Percentiles rank a stretch among this genome's conserved stretches.
Conservation (phyloP, 768 basidiomycete genomes). For the Pholiota conissans region DNA sequence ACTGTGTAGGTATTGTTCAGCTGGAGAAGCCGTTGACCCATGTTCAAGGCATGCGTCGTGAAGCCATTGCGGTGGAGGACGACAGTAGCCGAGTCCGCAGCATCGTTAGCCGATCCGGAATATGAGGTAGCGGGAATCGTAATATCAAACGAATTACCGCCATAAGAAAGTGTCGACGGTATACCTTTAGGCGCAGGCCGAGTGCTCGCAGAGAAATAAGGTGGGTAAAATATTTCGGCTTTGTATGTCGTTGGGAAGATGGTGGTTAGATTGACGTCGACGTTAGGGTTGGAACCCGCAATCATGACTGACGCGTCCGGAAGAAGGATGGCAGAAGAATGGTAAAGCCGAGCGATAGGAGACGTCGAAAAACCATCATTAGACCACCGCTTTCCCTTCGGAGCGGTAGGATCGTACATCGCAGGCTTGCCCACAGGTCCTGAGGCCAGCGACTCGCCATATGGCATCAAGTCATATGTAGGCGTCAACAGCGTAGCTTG, state of each 20-base stretch:
- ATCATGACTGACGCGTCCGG: slow-evolving; percentile 85
- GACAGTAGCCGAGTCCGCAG: slow-evolving; percentile 74
- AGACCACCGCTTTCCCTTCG: slow-evolving; percentile 75
- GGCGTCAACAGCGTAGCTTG: slow-evolving; percentile 50
- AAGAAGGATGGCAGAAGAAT: slow-evolving; percentile 86
- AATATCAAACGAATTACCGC: slow-evolving; percentile 79
- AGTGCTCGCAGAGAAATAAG: slow-evolving; percentile 70
- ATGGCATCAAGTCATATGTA: slow-evolving; percentile 58
- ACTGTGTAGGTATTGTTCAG: slow-evolving; percentile 87
- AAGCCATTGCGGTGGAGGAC: slow-evolving; percentile 80
- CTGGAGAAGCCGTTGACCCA: slow-evolving; percentile 81
- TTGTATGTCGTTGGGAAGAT: slow-evolving; percentile 77
- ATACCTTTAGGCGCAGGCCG: slow-evolving; percentile 74
- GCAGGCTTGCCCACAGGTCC: slow-evolving; percentile 78
- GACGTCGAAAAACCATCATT: slow-evolving; percentile 61
- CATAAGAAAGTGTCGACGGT: slow-evolving; percentile 77
- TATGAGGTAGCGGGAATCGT: slow-evolving; percentile 67
- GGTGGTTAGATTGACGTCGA: slow-evolving; percentile 70
- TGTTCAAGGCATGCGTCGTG: slow-evolving; percentile 86
- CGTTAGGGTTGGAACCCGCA: slow-evolving; percentile 92
- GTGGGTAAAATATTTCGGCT: slow-evolving; percentile 89
- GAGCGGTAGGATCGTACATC: slow-evolving; percentile 76
- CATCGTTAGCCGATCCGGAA: slow-evolving; percentile 64
- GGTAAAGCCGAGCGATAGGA: slow-evolving; percentile 81
- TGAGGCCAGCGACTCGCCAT: slow-evolving; percentile 72